Evolutionary conservation across 805 yeast species (phyloP).

Genomic region (Candida yuanshanica): DNA sequence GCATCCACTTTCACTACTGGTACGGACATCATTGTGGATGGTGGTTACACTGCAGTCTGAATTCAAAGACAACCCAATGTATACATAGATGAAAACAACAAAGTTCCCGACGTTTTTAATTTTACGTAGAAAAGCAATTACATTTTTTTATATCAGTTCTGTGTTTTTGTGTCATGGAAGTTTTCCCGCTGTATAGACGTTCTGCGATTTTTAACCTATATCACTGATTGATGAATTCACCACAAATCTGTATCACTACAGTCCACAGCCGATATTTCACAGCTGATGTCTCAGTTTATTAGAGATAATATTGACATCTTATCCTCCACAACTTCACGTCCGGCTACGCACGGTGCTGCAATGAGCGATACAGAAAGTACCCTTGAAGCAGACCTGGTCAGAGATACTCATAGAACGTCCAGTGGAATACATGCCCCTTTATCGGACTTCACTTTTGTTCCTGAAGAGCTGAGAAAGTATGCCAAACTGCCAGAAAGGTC

Average conservation of each 20-base stretch:
- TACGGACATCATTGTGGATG: conserved; percentile 71
- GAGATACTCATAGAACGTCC: conserved; percentile 3
- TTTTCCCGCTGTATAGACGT: background rate
- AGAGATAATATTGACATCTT: conserved; percentile 16
- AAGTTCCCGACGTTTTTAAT: background rate
- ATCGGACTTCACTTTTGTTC: background rate
- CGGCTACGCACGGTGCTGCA: background rate
- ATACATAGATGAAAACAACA: background rate
- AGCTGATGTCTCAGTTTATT: conserved; percentile 18
- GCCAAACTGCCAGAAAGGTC: background rate
- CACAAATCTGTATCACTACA: no score
- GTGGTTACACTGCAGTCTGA: conserved; percentile 50
- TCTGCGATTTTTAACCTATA: no score
- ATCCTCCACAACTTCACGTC: conserved; percentile 7
- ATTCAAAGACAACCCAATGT: background rate
- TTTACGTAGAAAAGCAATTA: no score
- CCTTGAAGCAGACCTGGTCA: background rate
- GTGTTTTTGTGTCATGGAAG: background rate
- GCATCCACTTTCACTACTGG: conserved; percentile 81
- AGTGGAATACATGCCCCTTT: background rate
- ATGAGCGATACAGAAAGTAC: background rate
- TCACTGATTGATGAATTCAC: no score
- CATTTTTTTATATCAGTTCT: background rate
- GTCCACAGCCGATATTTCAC: background rate
- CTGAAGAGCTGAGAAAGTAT: background rate